These are phyloP conservation scores for Aegilops speltoides DNA, from an alignment of 176 grass and related monocot species.

Conservation along the genomic window DNA sequence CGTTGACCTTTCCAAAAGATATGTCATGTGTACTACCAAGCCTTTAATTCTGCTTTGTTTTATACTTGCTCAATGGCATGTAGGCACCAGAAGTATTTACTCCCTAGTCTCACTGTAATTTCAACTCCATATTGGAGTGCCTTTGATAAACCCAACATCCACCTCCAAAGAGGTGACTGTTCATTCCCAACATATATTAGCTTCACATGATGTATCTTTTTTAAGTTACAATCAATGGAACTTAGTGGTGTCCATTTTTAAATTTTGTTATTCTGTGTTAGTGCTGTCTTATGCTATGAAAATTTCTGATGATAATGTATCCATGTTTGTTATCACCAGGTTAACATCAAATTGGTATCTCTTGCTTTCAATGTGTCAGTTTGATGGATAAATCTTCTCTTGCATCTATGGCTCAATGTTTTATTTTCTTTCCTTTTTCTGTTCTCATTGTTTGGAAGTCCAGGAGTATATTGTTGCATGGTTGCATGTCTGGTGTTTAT, in stretches of 20 bases:
- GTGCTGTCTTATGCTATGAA: background rate
- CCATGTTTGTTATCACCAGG: background rate
- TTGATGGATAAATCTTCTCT: background rate
- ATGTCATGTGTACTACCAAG: background rate
- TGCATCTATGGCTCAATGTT: background rate
- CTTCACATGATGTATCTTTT: slow-evolving; percentile 1
- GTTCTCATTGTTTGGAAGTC: background rate
- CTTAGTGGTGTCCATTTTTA: background rate
- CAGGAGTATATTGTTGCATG: background rate
- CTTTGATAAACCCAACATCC: background rate
- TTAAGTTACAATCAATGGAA: background rate
- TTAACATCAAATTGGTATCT: background rate
- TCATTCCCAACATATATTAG: slow-evolving; percentile 1
- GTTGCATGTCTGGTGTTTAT: background rate
- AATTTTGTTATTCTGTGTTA: background rate
- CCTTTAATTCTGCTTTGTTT: background rate
- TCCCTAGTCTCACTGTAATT: background rate
- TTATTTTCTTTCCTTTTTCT: background rate
- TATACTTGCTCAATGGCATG: background rate
- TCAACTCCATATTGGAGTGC: background rate
- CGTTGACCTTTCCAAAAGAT: background rate
- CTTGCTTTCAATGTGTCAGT: background rate
- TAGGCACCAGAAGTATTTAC: slow-evolving; percentile 31
- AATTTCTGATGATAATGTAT: slow-evolving; percentile 6
- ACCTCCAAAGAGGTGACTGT: background rate